Base-by-base conservation (phyloP, 2,329 filamentous ascomycete species). In the Trichoderma simmonsii region DNA sequence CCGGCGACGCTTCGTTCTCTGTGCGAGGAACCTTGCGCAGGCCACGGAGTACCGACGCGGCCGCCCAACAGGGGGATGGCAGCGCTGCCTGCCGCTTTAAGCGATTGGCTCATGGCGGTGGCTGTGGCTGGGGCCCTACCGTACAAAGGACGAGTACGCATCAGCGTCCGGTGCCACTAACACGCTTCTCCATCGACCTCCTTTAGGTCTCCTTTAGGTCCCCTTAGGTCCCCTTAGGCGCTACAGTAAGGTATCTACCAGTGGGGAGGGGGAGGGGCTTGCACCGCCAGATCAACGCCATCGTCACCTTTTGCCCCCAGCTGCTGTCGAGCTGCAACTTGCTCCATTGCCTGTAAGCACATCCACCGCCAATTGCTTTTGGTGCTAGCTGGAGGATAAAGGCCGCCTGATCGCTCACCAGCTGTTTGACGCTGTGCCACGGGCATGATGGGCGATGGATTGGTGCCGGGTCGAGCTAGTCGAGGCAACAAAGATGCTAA, bases 101-200 rank as follows among this genome's bases (percentile, higher is more conserved):
- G 71, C 80, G 79, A 81, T 81, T 81, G 80, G 80, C 73, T 80
- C 73, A 77, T 76, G 77, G 73, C 74, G 77, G 77, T 78, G 77
- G 78, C 76, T 79, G 78, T 79, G 74, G 65, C 39, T 56, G 26
- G 39, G 39, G 57, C 30, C 39, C 39, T 32, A 51, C 62, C n/a
- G 48, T 64, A 43, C 39, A n/a, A n/a, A 18, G 15, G 15, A 43
- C 39, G 39, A 18, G 15, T 54, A 54, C 21, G 48, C 62, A 65
- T 34, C 64, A 67, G 36, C 54, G 36, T 34, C 32, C 32, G 32
- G 32, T 28, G 28, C 54, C 24, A 56, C 48, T 51, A 54, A 54
- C 48, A 57, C 57, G 57, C 39, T 54, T 30, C 62, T 65, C 62
- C 62, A 51, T 68, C 21, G 34, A 34, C 64, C 64, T 67, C 64